Evolutionary conservation across 2,329 filamentous ascomycete species (phyloP), one percentile per base, ranked within the genome.

Genomic region (Monosporascus ibericus): DNA sequence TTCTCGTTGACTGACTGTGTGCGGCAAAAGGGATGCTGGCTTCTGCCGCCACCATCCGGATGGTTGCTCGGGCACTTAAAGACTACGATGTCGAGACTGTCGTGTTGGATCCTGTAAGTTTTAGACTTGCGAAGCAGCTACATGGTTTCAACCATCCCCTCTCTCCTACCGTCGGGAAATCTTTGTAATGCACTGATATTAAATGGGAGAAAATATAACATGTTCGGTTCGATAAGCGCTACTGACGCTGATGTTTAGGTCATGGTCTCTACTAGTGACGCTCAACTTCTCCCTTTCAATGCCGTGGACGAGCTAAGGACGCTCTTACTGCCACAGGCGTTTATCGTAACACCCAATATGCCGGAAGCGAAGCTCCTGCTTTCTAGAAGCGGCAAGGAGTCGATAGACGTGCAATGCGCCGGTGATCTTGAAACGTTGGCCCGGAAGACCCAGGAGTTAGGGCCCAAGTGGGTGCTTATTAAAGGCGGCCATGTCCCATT

Each of bases 401-500:
- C 69, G 1, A 38, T 60, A 0, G 59, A 70, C 0, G 77, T 88
- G 1, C 68, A 75, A 5, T 77, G 74, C 47, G 72, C 90, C 1
- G 75, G 81, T 5, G 88, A 88, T 44, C 70, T 96, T 40, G 83
- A 90, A 59, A 64, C 70, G 1, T 75, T 95, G 36, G 90, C 88
- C 1, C 82, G 79, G 56, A 72, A 74, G 14, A 75, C 96, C 7
- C 81, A 84, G 39, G 67, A 70, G 2, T 74, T 95, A 0, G 92
- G 92, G 0, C 86, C 91, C 0, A 80, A 81, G 58, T 91, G 87
- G 73, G 87, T 96, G 30, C 78, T 97, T 9, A 75, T 96, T 53
- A 97, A 97, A 70, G 92, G 92, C 42, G 92, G 92, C 0, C 94
- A 97, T 71, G 70, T 87, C n/a, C 91, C 92, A 1, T 80, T 97